Evolutionary conservation across 2,329 filamentous ascomycete species (phyloP).

Genomic region (Tolypocladium pustulatum): DNA sequence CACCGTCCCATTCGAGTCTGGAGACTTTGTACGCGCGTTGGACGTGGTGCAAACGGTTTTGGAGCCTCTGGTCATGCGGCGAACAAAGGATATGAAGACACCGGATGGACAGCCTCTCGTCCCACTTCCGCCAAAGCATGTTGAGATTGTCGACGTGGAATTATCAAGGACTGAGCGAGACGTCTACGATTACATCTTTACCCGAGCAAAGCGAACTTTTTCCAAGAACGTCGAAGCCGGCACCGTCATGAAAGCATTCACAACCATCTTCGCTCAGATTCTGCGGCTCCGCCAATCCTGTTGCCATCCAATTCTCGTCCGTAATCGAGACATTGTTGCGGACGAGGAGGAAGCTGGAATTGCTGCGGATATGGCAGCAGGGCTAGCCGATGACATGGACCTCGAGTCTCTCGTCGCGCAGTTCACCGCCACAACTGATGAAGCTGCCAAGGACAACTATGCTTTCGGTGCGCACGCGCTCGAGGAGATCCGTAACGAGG

Average conservation of each 20-base stretch:
- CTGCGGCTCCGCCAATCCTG: constrained; percentile 85
- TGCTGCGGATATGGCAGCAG: constrained; percentile 67
- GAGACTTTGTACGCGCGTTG: constrained; percentile 83
- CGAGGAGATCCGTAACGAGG: constrained; percentile 82
- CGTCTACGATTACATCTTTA: constrained; percentile 87
- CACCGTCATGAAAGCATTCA: constrained; percentile 89
- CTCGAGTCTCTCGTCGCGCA: constrained; percentile 73
- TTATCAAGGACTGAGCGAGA: constrained; percentile 76
- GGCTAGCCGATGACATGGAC: constrained; percentile 92
- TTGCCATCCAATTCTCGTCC: constrained; percentile 82
- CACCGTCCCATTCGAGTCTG: constrained; percentile 91
- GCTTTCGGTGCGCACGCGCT: constrained; percentile 77
- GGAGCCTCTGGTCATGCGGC: constrained; percentile 85
- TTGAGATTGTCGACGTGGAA: constrained; percentile 82
- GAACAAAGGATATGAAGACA: constrained; percentile 98
- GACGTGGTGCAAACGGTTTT: constrained; percentile 96
- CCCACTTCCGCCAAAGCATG: constrained; percentile 65
- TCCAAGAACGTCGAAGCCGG: constrained; percentile 81
- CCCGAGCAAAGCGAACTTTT: constrained; percentile 73
- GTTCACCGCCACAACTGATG: constrained; percentile 62
- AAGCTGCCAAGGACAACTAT: constrained; percentile 48
- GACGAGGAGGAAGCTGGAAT: constrained; percentile 75
- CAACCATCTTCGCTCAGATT: constrained; percentile 95
- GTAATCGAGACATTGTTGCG: constrained; percentile 72
- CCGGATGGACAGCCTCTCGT: constrained; percentile 69